Evolutionary conservation across 805 yeast species (phyloP), one percentile per base, ranked within the genome.

Genomic region (Saturnispora serradocipensis): DNA sequence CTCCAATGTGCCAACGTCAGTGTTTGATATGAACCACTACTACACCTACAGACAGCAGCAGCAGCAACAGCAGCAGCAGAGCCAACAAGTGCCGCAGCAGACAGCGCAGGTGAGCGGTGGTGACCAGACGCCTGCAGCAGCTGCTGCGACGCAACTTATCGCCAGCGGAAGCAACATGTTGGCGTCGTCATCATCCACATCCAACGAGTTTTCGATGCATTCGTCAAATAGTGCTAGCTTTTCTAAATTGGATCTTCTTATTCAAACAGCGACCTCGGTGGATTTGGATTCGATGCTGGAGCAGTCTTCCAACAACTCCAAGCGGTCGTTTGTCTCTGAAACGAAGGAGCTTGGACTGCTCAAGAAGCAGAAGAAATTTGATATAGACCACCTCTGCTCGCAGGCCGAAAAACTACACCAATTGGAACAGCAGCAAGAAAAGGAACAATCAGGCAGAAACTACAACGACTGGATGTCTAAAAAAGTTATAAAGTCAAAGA

Each of bases 261-360:
- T 65, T 48, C 66, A 64, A 40, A 65, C 69, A 4, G 69, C 69
- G 1, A 58, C 67, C 3, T 51, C 54, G 7, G 53, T 52, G 1
- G 54, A 53, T 36, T 25, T 53, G 11, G 51, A 56, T 11, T 28
- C 32, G 18, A 42, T 48, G 40, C 49, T 46, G 24, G 42, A 22
- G 5, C 44, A 40, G 18, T 40, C 44, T 8, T 40, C 44, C 4
- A 15, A 13, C 15, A 22, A 40, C 25, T 22, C 44, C n/a, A 38
- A 38, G 18, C 42, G 42, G 8, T 38, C 22, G 11, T n/a, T 18
- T 18, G 13, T 13, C 6, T 11, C 8, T 7, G 22, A 5, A 7
- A 5, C 20, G 8, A 38, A 38, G 10, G 42, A 38, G n/a, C n/a
- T 8, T 3, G 24, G 42, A 3, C 7, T n/a, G 18, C 20, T 16